Percentiles rank a stretch among this genome's conserved stretches.
phyloP scores from a whole-genome alignment of 2,329 filamentous ascomycete genomes.

The Aureobasidium subglaciale region DNA sequence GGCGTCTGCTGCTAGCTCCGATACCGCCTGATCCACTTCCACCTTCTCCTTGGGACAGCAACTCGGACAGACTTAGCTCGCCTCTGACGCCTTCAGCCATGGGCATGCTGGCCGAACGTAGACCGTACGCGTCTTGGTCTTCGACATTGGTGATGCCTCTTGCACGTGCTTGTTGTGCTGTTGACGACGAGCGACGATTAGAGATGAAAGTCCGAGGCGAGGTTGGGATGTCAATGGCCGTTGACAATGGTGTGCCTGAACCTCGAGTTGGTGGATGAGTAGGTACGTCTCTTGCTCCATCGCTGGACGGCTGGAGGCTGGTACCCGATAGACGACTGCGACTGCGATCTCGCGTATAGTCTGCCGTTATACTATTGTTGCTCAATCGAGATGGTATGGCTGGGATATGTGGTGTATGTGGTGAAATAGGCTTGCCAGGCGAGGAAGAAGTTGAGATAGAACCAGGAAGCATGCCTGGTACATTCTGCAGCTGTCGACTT shows the following conservation, averaged over 20 bases:
- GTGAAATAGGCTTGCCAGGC: constrained; percentile 75
- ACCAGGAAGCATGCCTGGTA: constrained; percentile 53
- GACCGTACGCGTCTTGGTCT: constrained; percentile 56
- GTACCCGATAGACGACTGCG: constrained; percentile 22
- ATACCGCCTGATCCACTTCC: neutral
- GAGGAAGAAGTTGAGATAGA: constrained; percentile 81
- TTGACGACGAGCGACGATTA: constrained; percentile 59
- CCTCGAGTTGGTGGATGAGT: neutral
- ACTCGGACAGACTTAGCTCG: constrained; percentile 56
- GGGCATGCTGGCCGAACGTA: constrained; percentile 62
- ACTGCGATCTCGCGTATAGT: constrained; percentile 18
- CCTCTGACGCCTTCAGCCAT: constrained; percentile 51
- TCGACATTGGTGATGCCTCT: constrained; percentile 35
- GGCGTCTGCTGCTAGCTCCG: constrained; percentile 3
- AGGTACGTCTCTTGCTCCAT: constrained; percentile 3
- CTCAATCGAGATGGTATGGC: constrained; percentile 90
- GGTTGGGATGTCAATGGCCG: constrained; percentile 65
- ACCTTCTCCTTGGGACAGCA: constrained; percentile 29
- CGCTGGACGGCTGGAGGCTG: constrained; percentile 13
- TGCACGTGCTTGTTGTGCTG: constrained; percentile 54
- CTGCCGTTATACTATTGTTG: constrained; percentile 74
- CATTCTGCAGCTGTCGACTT: constrained; percentile 63
- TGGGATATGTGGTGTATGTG: constrained; percentile 85
- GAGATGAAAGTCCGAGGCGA: constrained; percentile 53
- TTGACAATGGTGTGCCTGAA: constrained; percentile 35